Evolutionary conservation across 805 yeast species (phyloP).

Genomic region (Suhomyces pyralidae): DNA sequence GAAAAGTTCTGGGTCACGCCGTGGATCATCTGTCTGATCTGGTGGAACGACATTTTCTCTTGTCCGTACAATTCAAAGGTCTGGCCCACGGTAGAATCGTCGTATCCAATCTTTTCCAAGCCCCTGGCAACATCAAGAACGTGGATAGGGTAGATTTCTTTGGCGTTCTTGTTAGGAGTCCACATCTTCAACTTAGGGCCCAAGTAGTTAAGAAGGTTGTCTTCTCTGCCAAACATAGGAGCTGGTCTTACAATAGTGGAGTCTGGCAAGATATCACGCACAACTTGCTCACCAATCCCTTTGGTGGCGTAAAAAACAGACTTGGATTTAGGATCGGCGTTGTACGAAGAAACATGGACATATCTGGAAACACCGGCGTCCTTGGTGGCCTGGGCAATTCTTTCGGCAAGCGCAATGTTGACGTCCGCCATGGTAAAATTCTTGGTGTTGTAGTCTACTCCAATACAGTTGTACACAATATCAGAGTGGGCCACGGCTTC

Average conservation of each 20-base stretch:
- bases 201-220: constrained; percentile 60
- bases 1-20: constrained; percentile 53
- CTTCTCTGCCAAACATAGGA: constrained; percentile 74
- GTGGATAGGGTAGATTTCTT: constrained; percentile 67
- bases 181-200: constrained; percentile 57
- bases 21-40: constrained; percentile 69
- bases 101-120: constrained; percentile 73
- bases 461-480: constrained; percentile 76
- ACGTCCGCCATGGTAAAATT: constrained; percentile 81
- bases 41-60: constrained; percentile 57
- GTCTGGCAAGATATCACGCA: constrained; percentile 63
- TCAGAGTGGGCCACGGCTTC: constrained; percentile 78
- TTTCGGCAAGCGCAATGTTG: constrained; percentile 72
- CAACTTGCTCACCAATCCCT: constrained; percentile 73
- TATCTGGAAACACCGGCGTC: constrained; percentile 70
- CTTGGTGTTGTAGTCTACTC: constrained; percentile 72
- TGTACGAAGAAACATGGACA: constrained; percentile 76
- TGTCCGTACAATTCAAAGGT: constrained; percentile 72
- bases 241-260: constrained; percentile 85
- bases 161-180: constrained; percentile 63
- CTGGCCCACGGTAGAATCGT: constrained; percentile 76
- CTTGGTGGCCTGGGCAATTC: constrained; percentile 71
- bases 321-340: constrained; percentile 64
- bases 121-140: constrained; percentile 76
- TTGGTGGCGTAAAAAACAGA: constrained; percentile 77